A percentile compares a stretch with the other conserved stretches of the same genome.
Evolutionary conservation across 116 monocot species (phyloP).

Genomic region (Papilionanthe hybrid): DNA sequence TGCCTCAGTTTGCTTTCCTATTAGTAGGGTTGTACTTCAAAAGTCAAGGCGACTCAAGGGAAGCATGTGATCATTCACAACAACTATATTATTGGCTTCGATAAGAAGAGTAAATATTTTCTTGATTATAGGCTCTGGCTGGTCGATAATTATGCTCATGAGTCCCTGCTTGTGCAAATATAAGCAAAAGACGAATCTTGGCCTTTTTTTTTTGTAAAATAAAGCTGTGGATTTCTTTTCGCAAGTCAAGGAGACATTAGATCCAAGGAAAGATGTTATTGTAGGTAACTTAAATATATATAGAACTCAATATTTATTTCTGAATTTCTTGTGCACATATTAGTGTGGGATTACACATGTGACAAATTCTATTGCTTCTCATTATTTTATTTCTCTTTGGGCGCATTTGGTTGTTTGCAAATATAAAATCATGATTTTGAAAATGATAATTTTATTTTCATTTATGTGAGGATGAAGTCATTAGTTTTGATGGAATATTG

Average conservation of each 20-base stretch:
- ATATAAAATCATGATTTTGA: no score
- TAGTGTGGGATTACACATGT: no score
- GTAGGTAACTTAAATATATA: no score
- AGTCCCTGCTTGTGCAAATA: conserved; percentile 57
- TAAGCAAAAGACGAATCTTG: neutral
- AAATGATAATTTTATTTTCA: no score
- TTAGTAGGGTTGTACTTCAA: conserved; percentile 90
- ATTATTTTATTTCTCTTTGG: no score
- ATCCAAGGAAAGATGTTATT: no score
- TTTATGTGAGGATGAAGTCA: no score
- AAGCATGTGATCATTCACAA: conserved; percentile 24
- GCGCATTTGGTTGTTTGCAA: no score
- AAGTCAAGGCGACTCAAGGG: conserved; percentile 75
- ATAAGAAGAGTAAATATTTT: conserved; percentile 61
- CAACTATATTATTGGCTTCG: conserved; percentile 88
- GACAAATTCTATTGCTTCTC: no score
- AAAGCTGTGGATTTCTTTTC: neutral
- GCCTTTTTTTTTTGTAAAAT: neutral
- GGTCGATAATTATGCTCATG: conserved; percentile 58
- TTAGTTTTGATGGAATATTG: no score
- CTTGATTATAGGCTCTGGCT: conserved; percentile 71
- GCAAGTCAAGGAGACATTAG: neutral
- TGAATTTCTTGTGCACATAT: no score
- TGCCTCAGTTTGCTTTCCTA: conserved; percentile 88
- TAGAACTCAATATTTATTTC: no score